These are phyloP conservation scores for Saitozyma podzolica DNA, from an alignment of 768 basidiomycete species.

Conservation along the genomic window DNA sequence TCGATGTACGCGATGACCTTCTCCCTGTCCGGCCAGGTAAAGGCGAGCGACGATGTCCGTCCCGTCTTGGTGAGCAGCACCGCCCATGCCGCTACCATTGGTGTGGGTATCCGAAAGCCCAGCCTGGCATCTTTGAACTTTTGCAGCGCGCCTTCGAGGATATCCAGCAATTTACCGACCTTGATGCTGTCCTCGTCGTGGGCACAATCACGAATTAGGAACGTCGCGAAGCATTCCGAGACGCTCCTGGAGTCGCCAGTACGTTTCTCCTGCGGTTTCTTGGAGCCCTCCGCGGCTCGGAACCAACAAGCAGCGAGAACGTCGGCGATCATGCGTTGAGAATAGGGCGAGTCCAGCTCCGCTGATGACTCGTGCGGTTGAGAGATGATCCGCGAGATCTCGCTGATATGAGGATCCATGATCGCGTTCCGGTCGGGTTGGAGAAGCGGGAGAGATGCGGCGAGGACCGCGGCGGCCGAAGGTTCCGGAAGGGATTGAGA, in stretches of 20 bases:
- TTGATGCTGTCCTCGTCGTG: background rate
- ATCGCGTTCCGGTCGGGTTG: background rate
- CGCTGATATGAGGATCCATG: slow-evolving; percentile 3
- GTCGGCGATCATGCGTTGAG: background rate
- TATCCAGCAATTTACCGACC: background rate
- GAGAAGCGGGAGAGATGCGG: slow-evolving; percentile 1
- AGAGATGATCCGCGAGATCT: slow-evolving; percentile 1
- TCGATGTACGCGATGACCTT: background rate
- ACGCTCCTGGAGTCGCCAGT: background rate
- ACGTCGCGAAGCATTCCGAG: background rate
- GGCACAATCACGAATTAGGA: background rate
- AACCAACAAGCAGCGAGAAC: slow-evolving; percentile 15
- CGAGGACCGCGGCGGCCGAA: slow-evolving; percentile 1
- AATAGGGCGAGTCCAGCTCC: background rate
- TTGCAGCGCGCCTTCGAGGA: slow-evolving; percentile 4
- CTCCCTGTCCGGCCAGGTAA: slow-evolving; percentile 3
- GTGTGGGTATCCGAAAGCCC: background rate
- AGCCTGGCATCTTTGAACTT: background rate
- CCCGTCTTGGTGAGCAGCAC: slow-evolving; percentile 8
- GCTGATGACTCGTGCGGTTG: background rate
- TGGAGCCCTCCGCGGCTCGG: background rate
- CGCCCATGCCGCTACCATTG: slow-evolving; percentile 24
- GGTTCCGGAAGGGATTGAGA: slow-evolving; percentile 2
- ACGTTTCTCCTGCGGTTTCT: no score
- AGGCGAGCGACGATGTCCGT: background rate